Conservation (phyloP, 768 basidiomycete genomes). For the Pholiota conissans region DNA sequence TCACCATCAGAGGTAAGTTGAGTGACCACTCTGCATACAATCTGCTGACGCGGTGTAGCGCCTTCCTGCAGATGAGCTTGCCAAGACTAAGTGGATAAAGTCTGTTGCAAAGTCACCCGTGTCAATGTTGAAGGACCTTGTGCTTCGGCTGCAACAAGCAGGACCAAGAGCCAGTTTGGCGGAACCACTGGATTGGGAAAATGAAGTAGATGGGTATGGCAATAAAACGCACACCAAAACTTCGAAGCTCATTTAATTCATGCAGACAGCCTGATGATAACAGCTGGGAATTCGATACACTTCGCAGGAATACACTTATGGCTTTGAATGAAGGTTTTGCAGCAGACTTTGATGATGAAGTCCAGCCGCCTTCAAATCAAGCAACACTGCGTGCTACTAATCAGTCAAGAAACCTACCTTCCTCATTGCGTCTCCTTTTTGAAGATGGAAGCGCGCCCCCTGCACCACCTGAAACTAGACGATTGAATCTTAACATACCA, state of each 20-base stretch:
- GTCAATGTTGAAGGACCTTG: slow-evolving; percentile 74
- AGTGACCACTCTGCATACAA: too few relatives aligned
- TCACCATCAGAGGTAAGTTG: slow-evolving; percentile 69
- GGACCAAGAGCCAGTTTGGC: slow-evolving; percentile 80
- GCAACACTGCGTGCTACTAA: slow-evolving; percentile 55
- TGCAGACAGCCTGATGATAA: slow-evolving; percentile 31
- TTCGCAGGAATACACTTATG: slow-evolving; percentile 38
- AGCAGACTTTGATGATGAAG: slow-evolving; percentile 9
- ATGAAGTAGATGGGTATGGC: slow-evolving; percentile 55
- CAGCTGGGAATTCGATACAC: slow-evolving; percentile 79
- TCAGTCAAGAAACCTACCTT: slow-evolving; percentile 57
- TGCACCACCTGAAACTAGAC: slow-evolving; percentile 39
- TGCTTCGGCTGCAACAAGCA: slow-evolving; percentile 73
- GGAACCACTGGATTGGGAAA: slow-evolving; percentile 71
- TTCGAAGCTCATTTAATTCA: background rate
- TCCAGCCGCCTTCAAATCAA: slow-evolving; percentile 26
- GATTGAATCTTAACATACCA: slow-evolving; percentile 29
- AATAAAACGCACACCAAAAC: background rate
- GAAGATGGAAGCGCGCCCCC: slow-evolving; percentile 51
- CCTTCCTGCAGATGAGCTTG: slow-evolving; percentile 84
- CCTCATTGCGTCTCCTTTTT: slow-evolving; percentile 79
- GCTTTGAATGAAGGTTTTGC: slow-evolving; percentile 23
- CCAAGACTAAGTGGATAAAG: slow-evolving; percentile 90
- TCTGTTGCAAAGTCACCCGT: slow-evolving; percentile 65
- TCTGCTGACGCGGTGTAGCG: too few relatives aligned